Percentiles rank a stretch among this genome's conserved stretches.
Conservation (phyloP, 140 eudicot species). For the Senecio squalidus region DNA sequence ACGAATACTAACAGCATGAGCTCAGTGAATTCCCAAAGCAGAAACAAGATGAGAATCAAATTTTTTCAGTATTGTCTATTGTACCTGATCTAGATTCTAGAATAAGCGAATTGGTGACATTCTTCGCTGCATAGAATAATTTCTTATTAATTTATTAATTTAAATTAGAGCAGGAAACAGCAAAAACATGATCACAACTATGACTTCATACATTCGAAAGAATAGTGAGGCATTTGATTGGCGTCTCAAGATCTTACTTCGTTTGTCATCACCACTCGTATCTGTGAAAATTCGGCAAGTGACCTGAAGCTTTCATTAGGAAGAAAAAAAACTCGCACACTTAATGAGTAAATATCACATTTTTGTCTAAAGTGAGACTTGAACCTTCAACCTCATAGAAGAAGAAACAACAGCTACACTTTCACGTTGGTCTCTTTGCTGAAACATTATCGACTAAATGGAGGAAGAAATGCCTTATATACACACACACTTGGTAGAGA, state of each 20-base stretch:
- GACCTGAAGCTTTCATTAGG: no score
- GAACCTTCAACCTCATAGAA: no score
- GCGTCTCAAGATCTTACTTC: conserved; percentile 74
- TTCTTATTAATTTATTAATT: no score
- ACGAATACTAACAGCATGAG: conserved; percentile 83
- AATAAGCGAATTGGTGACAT: no score
- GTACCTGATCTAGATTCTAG: conserved; percentile 15
- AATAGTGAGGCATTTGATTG: conserved; percentile 45
- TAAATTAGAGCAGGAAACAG: not conserved
- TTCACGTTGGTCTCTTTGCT: no score
- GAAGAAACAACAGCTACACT: no score
- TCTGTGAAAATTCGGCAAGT: conserved; percentile 74
- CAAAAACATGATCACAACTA: not conserved
- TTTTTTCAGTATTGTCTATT: conserved; percentile 29
- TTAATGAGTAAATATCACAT: no score
- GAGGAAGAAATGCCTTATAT: no score
- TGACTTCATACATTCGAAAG: conserved; percentile 53
- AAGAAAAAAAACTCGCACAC: no score
- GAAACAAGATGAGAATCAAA: conserved; percentile 82
- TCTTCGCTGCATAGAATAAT: conserved; percentile 35
- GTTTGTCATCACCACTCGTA: conserved; percentile 89
- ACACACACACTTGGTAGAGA: no score
- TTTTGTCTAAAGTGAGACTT: no score
- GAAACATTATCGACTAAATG: no score
- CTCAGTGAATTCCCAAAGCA: conserved; percentile 91